These are phyloP conservation scores for Boletus patriciae DNA, from an alignment of 768 basidiomycete genomes.

Conservation along the genomic window DNA sequence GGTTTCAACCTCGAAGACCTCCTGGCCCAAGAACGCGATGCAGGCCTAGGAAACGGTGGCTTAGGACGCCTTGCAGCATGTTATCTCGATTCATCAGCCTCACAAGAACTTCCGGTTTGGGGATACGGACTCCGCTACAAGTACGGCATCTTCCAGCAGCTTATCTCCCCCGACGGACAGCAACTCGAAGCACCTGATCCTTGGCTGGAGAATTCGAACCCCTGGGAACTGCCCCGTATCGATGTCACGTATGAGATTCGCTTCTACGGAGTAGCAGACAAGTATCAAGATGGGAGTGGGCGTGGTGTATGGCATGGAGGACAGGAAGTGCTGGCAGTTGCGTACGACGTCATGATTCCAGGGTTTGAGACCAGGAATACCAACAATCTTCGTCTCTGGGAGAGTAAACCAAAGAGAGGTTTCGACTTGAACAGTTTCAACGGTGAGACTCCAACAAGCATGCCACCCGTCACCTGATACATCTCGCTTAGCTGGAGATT, in stretches of 20 bases:
- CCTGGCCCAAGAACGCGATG: conserved; percentile 87
- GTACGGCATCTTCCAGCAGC: conserved; percentile 94
- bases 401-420: conserved; percentile 81
- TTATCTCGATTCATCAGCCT: conserved; percentile 92
- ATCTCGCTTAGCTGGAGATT: conserved; percentile 71
- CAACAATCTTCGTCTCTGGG: conserved; percentile 87
- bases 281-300: conserved; percentile 55
- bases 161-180: conserved; percentile 80
- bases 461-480: background rate
- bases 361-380: conserved; percentile 78
- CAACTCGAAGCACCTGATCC: conserved; percentile 92
- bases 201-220: conserved; percentile 86
- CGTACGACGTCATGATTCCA: conserved; percentile 94
- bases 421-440: conserved; percentile 97
- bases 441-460: conserved; percentile 42
- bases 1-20: conserved; percentile 91
- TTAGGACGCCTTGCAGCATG: conserved; percentile 96
- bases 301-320: conserved; percentile 82
- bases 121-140: conserved; percentile 93
- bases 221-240: conserved; percentile 83
- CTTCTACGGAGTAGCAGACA: conserved; percentile 85
- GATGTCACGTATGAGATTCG: conserved; percentile 85
- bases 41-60: conserved; percentile 93
- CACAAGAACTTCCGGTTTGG: conserved; percentile 90
- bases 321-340: conserved; percentile 90